Percentiles rank a stretch among this genome's conserved stretches.
Evolutionary conservation across 2,329 filamentous ascomycete genomes (phyloP).

Genomic region (Curvularia sp.): DNA sequence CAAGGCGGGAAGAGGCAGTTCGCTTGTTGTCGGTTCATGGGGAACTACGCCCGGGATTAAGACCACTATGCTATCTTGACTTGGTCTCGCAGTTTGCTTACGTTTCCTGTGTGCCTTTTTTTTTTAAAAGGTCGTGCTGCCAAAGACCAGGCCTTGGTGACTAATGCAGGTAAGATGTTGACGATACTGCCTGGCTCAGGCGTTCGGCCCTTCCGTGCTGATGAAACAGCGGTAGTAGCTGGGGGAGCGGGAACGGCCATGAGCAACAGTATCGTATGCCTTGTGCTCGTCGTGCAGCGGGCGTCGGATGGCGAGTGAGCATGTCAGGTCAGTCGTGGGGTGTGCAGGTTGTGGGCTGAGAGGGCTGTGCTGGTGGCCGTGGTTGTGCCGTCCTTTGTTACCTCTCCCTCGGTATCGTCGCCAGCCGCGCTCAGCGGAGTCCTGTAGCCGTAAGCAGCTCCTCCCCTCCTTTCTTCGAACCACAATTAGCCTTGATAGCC

Average conservation of each 20-base stretch:
- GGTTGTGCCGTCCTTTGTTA: constrained; percentile 14
- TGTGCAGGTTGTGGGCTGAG: not conserved
- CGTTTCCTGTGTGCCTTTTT: not conserved
- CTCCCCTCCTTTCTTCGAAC: not conserved
- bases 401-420: constrained; percentile 6
- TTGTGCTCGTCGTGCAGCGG: constrained; percentile 15
- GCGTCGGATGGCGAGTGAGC: constrained; percentile 11
- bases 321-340: constrained; percentile 12
- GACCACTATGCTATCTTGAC: not conserved
- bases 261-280: constrained; percentile 15
- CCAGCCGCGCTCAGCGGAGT: constrained; percentile 21
- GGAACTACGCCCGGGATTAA: not conserved
- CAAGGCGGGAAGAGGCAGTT: constrained; percentile 7
- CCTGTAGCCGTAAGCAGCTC: constrained; percentile 2
- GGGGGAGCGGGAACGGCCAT: constrained; percentile 25
- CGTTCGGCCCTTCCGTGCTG: not conserved
- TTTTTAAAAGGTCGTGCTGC: not conserved
- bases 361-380: constrained; percentile 12
- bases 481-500: constrained; percentile 1
- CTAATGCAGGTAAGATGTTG: not conserved
- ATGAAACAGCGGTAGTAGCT: constrained; percentile 11
- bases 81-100: not conserved
- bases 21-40: constrained; percentile 3
- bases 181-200: not conserved
- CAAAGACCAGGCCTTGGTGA: not conserved